Conservation (phyloP, 164 flowering plant species). For the Piper longum region DNA sequence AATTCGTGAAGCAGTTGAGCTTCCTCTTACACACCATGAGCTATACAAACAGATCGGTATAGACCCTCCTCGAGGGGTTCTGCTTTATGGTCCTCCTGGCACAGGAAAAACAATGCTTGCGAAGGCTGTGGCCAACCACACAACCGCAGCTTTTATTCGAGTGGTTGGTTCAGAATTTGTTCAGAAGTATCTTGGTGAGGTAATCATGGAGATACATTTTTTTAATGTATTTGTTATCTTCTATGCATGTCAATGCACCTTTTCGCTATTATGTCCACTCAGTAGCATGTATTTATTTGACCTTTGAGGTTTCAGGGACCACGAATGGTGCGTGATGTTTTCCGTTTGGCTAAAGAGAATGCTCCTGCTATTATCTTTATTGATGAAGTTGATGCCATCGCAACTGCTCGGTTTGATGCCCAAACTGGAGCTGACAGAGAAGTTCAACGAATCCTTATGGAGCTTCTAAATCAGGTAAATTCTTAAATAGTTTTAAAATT, state of each 20-base stretch:
- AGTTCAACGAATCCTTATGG: conserved; percentile 98
- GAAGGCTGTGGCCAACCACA: conserved; percentile 92
- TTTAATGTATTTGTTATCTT: too few species aligned
- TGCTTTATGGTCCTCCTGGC: conserved; percentile 97
- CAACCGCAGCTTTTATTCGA: conserved; percentile 89
- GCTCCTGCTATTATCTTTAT: conserved; percentile 97
- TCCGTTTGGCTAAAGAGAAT: conserved; percentile 93
- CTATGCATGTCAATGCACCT: neutral
- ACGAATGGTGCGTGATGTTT: conserved; percentile 95
- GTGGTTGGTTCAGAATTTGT: conserved; percentile 97
- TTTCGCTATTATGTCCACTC: too few species aligned
- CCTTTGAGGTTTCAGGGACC: conserved; percentile 46
- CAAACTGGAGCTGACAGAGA: conserved; percentile 99
- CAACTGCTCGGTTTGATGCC: conserved; percentile 98
- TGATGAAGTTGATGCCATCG: conserved; percentile 98
- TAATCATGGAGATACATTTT: conserved; percentile 10
- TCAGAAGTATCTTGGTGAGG: conserved; percentile 98
- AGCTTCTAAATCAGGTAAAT: conserved; percentile 77
- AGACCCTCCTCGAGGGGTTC: conserved; percentile 93
- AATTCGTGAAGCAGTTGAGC: conserved; percentile 94
- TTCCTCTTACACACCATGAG: conserved; percentile 93
- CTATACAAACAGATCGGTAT: conserved; percentile 93
- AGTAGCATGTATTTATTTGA: neutral
- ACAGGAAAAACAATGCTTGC: conserved; percentile 99
- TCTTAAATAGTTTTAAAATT: neutral